phyloP scores from a whole-genome alignment of 345 rosid species.

The Turritis glabra region DNA sequence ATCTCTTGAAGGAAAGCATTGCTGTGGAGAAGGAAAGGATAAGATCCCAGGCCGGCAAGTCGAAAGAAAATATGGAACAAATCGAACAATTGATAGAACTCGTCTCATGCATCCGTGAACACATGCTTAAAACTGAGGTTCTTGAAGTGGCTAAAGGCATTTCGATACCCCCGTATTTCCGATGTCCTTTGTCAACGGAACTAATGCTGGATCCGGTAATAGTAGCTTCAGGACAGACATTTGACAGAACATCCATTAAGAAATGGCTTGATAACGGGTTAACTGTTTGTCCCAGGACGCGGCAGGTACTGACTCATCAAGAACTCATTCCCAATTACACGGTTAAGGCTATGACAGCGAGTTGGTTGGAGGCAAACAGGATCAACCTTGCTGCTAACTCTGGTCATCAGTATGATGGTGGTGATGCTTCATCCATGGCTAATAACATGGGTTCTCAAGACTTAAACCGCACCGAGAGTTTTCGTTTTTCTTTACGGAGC shows the following conservation, averaged over 20 bases:
- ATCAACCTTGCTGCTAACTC: slow-evolving; percentile 41
- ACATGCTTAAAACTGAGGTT: slow-evolving; percentile 57
- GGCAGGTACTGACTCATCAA: slow-evolving; percentile 59
- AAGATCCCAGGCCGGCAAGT: slow-evolving; percentile 41
- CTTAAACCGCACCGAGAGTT: slow-evolving; percentile 53
- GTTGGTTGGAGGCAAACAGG: slow-evolving; percentile 78
- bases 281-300: slow-evolving; percentile 85
- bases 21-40: slow-evolving; percentile 82
- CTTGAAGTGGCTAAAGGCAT: slow-evolving; percentile 60
- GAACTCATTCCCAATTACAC: slow-evolving; percentile 89
- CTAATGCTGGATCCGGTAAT: slow-evolving; percentile 95
- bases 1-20: slow-evolving; percentile 72
- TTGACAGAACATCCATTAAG: slow-evolving; percentile 81
- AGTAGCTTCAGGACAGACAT: slow-evolving; percentile 95
- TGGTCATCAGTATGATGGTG: slow-evolving; percentile 35
- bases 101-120: slow-evolving; percentile 61
- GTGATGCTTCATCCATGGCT: slow-evolving; percentile 42
- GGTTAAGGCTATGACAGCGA: slow-evolving; percentile 85
- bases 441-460: slow-evolving; percentile 53
- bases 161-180: slow-evolving; percentile 71
- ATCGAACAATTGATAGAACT: slow-evolving; percentile 56
- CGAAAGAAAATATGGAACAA: slow-evolving; percentile 45
- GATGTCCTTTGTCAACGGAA: slow-evolving; percentile 84
- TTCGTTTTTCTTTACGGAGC: slow-evolving; percentile 48
- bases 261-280: slow-evolving; percentile 85